phyloP scores from a whole-genome alignment of 169 alveolate species.

The Plasmodium inui region DNA sequence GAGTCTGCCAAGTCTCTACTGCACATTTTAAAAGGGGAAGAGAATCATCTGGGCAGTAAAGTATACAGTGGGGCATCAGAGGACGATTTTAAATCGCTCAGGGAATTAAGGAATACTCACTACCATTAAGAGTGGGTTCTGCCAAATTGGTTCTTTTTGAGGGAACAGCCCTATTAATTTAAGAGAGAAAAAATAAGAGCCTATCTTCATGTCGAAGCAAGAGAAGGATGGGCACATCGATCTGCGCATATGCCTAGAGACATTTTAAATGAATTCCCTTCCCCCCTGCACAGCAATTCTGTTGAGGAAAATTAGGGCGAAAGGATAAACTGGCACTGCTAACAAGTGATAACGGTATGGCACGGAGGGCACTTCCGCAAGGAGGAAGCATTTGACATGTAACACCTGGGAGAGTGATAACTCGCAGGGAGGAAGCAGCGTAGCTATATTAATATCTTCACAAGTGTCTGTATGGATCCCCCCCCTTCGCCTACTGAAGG shows the following conservation, averaged over 20 bases:
- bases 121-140: neutral
- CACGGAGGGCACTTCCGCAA: neutral
- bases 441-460: neutral
- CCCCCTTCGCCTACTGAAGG: neutral
- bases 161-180: neutral
- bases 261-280: neutral
- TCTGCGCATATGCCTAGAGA: neutral
- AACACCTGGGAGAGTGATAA: neutral
- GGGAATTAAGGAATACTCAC: constrained; percentile 37
- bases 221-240: neutral
- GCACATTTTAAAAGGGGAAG: constrained; percentile 89
- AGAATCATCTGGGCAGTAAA: constrained; percentile 83
- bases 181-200: neutral
- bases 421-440: neutral
- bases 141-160: neutral
- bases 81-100: constrained; percentile 62
- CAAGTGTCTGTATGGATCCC: neutral
- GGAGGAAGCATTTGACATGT: neutral
- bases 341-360: neutral
- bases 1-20: constrained; percentile 91
- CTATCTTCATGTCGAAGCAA: neutral
- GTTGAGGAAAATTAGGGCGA: neutral
- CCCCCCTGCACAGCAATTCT: neutral
- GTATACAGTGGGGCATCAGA: constrained; percentile 61
- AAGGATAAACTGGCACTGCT: neutral